These are phyloP conservation scores for Parathielavia hyrcaniae DNA, from an alignment of 495 filamentous ascomycete species.

Conservation along the genomic window DNA sequence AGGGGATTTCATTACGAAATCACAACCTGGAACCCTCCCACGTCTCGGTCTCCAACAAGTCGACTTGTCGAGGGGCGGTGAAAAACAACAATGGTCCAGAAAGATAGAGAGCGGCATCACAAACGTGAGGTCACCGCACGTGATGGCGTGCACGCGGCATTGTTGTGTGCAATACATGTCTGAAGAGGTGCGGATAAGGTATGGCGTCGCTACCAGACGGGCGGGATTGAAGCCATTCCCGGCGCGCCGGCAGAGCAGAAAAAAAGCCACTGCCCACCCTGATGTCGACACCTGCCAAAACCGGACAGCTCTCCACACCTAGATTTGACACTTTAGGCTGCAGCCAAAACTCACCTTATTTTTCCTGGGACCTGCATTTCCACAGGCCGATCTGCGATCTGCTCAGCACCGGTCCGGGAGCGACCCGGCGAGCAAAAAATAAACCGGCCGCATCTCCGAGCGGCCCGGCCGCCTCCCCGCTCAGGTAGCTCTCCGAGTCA, in stretches of 20 bases:
- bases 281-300: slow-evolving; percentile 20
- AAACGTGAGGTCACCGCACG: neutral
- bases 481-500: too few relatives aligned
- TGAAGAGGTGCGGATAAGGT: neutral
- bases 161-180: neutral
- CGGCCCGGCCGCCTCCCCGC: neutral
- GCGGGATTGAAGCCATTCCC: slow-evolving; percentile 19
- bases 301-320: slow-evolving; percentile 21
- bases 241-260: neutral
- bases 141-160: neutral
- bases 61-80: neutral
- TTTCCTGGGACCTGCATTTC: slow-evolving; percentile 14
- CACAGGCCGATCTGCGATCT: slow-evolving; percentile 8
- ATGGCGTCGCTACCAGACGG: slow-evolving; percentile 17
- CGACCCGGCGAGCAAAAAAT: neutral
- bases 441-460: neutral
- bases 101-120: neutral
- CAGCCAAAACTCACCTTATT: slow-evolving; percentile 9
- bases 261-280: slow-evolving; percentile 13
- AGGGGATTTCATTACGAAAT: too few relatives aligned
- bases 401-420: neutral
- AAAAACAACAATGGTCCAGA: neutral
- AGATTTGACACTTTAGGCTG: slow-evolving; percentile 16
- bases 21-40: too few relatives aligned
- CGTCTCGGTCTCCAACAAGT: neutral